A percentile compares a stretch with the other conserved stretches of the same genome.
These are phyloP conservation scores for Vaccinium corymbosum DNA, from an alignment of 148 eudicot genomes.

Conservation along the genomic window DNA sequence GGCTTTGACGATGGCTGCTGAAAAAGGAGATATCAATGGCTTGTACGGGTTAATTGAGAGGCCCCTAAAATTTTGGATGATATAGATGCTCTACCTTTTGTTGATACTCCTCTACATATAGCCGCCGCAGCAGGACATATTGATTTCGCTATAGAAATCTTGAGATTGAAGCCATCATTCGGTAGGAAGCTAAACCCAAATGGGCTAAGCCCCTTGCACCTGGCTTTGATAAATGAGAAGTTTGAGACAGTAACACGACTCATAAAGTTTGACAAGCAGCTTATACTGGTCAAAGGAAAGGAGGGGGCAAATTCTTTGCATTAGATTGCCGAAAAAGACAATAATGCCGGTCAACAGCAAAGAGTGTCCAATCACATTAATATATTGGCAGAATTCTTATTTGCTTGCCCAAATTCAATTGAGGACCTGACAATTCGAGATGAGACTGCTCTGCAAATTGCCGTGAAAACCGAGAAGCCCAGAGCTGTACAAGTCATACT, in stretches of 20 bases:
- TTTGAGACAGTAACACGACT: not conserved
- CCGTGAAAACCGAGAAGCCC: not conserved
- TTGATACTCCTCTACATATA: not conserved
- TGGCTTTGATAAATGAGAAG: not conserved
- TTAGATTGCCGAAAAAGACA: not conserved
- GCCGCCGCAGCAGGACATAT: not conserved
- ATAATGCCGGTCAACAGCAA: not conserved
- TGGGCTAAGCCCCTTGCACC: not conserved
- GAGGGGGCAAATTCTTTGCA: not conserved
- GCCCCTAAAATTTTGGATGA: not conserved
- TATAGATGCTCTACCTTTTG: not conserved
- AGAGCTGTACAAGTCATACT: not conserved
- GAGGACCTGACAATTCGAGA: not conserved
- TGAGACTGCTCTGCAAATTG: slow-evolving; percentile 1
- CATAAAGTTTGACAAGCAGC: not conserved
- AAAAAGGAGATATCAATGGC: not conserved
- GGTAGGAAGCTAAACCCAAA: not conserved
- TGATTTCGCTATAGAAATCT: not conserved
- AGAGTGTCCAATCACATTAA: not conserved
- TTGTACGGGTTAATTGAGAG: not conserved
- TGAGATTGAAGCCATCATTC: not conserved
- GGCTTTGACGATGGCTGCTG: too few species aligned
- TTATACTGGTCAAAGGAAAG: not conserved
- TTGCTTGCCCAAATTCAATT: not conserved
- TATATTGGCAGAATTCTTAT: not conserved